Conservation (phyloP, 2,329 filamentous ascomycete species). For the Trichoderma oligosporum region DNA sequence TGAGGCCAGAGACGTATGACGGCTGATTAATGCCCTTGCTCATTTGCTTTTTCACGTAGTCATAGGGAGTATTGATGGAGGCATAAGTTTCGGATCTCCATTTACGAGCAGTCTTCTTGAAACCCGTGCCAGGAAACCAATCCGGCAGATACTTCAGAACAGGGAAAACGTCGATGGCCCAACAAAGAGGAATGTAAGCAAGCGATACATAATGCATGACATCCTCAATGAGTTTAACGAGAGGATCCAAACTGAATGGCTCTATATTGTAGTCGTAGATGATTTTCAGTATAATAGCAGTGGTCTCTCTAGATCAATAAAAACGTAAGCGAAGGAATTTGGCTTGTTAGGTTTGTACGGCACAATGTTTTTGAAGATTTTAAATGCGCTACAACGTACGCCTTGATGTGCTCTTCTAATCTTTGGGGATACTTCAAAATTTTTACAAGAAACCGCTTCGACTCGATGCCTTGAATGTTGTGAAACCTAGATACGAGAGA, state of each 20-base stretch:
- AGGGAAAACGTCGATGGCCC: not conserved
- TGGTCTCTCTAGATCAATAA: not conserved
- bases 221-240: not conserved
- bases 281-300: not conserved
- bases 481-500: not conserved
- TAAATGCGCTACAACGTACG: slow-evolving; percentile 12
- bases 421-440: not conserved
- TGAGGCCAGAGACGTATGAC: not conserved
- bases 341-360: too few relatives aligned
- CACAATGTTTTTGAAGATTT: too few relatives aligned
- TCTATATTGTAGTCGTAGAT: not conserved
- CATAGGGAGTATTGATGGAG: not conserved
- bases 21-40: not conserved
- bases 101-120: not conserved
- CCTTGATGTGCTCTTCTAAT: slow-evolving; percentile 14
- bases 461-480: slow-evolving; percentile 16
- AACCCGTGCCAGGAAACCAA: slow-evolving; percentile 5
- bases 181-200: not conserved
- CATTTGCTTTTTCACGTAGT: not conserved
- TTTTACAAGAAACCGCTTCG: slow-evolving; percentile 9
- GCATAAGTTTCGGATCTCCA: not conserved
- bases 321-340: too few relatives aligned
- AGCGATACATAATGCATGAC: not conserved
- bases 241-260: not conserved
- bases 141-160: not conserved